Conservation (phyloP, 2,329 filamentous ascomycete species). For the Aspergillus melleus region DNA sequence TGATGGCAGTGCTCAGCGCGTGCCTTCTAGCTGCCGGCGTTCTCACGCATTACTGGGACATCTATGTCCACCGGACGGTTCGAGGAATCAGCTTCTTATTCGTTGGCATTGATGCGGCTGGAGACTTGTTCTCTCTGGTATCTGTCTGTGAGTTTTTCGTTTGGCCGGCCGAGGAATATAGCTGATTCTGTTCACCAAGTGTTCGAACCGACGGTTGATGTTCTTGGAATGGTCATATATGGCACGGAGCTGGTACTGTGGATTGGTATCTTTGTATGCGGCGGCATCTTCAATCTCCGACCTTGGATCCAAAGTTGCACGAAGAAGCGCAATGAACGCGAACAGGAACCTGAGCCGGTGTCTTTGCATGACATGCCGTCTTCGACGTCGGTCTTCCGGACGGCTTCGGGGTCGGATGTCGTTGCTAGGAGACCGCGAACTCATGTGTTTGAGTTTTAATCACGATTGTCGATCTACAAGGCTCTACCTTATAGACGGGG, state of each 20-base stretch:
- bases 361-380: slow-evolving; percentile 54
- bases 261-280: slow-evolving; percentile 66
- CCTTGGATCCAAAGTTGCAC: slow-evolving; percentile 54
- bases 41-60: slow-evolving; percentile 68
- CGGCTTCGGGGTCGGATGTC: slow-evolving; percentile 44
- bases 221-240: slow-evolving; percentile 67
- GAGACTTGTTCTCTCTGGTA: slow-evolving; percentile 66
- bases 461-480: too few species aligned
- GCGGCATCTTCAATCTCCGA: slow-evolving; percentile 63
- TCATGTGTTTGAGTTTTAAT: not conserved
- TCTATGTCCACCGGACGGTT: slow-evolving; percentile 65
- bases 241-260: slow-evolving; percentile 65
- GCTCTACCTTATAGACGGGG: too few species aligned
- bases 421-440: slow-evolving; percentile 2
- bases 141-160: slow-evolving; percentile 51
- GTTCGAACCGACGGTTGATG: slow-evolving; percentile 41
- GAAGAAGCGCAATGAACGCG: slow-evolving; percentile 4
- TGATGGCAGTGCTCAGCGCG: slow-evolving; percentile 68
- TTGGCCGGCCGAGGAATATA: not conserved
- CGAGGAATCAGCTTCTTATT: slow-evolving; percentile 72
- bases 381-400: slow-evolving; percentile 65
- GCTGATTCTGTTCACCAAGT: slow-evolving; percentile 31
- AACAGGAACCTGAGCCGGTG: slow-evolving; percentile 16
- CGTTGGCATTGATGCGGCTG: slow-evolving; percentile 67
- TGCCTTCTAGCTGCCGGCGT: slow-evolving; percentile 65